Evolutionary conservation across 2,329 filamentous ascomycete species (phyloP).

Genomic region (Aureobasidium sp.): DNA sequence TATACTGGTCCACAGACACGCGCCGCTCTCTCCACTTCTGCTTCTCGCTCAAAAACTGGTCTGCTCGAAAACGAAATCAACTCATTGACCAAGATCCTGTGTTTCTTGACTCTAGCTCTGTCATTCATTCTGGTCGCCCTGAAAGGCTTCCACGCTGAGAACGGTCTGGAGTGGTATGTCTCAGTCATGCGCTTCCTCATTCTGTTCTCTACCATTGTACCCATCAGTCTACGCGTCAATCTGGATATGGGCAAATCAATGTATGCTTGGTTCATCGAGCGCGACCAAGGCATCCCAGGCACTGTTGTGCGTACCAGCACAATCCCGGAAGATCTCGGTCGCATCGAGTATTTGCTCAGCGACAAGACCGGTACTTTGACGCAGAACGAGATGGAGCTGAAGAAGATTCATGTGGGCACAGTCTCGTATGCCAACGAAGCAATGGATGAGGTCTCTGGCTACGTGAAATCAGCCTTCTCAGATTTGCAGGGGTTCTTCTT

Average conservation of each 20-base stretch:
- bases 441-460: slow-evolving; percentile 91
- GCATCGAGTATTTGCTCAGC: slow-evolving; percentile 91
- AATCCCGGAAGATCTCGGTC: slow-evolving; percentile 89
- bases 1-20: slow-evolving; percentile 94
- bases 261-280: slow-evolving; percentile 91
- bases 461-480: slow-evolving; percentile 76
- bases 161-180: slow-evolving; percentile 75
- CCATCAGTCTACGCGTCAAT: slow-evolving; percentile 92
- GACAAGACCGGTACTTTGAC: slow-evolving; percentile 98
- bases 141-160: slow-evolving; percentile 63
- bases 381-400: slow-evolving; percentile 78
- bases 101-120: slow-evolving; percentile 73
- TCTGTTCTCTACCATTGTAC: slow-evolving; percentile 97
- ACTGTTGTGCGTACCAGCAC: slow-evolving; percentile 94
- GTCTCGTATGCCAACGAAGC: slow-evolving; percentile 97
- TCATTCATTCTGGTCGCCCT: slow-evolving; percentile 83
- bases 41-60: slow-evolving; percentile 87
- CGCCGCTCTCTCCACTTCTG: slow-evolving; percentile 83
- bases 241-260: slow-evolving; percentile 95
- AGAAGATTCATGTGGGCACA: slow-evolving; percentile 96
- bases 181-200: slow-evolving; percentile 98
- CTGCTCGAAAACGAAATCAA: slow-evolving; percentile 95
- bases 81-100: slow-evolving; percentile 90
- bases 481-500: slow-evolving; percentile 49
- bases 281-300: slow-evolving; percentile 78